Percentiles rank a stretch among this genome's conserved stretches.
These are phyloP conservation scores for Hymenoscyphus salicellus DNA, from an alignment of 2,329 filamentous ascomycete genomes.

Conservation along the genomic window DNA sequence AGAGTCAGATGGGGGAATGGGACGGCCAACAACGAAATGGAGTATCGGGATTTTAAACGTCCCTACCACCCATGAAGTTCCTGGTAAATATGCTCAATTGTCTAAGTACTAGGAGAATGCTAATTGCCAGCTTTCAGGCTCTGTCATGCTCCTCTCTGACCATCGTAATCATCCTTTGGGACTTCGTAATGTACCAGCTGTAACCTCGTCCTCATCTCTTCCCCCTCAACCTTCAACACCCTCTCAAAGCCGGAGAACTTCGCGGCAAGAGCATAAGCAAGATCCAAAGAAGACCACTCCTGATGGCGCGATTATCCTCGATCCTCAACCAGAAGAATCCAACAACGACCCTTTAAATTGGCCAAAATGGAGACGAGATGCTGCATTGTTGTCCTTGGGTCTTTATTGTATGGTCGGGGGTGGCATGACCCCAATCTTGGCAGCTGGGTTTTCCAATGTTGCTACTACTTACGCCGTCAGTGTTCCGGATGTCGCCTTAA, in stretches of 20 bases:
- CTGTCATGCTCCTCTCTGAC: constrained; percentile 54
- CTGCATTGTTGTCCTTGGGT: constrained; percentile 75
- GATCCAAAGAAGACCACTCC: constrained; percentile 68
- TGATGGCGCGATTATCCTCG: constrained; percentile 80
- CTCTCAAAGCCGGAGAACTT: constrained; percentile 17
- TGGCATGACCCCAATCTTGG: constrained; percentile 85
- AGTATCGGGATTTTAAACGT: constrained; percentile 82
- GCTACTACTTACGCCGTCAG: constrained; percentile 63
- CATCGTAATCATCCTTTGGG: constrained; percentile 59
- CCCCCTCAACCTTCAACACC: constrained; percentile 20
- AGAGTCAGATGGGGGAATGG: neutral
- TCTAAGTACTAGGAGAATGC: neutral
- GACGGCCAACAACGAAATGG: constrained; percentile 44
- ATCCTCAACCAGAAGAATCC: constrained; percentile 89
- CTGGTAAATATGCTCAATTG: constrained; percentile 53
- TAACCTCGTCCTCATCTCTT: constrained; percentile 55
- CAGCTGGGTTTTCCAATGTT: constrained; percentile 84
- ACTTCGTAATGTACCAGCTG: constrained; percentile 53
- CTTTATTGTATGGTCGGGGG: constrained; percentile 93
- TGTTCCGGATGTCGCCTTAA: constrained; percentile 73
- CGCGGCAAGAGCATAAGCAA: constrained; percentile 12
- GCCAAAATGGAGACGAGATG: constrained; percentile 76
- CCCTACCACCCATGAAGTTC: constrained; percentile 77
- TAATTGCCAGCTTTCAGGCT: constrained; percentile 42
- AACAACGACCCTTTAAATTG: constrained; percentile 91